Base-by-base conservation (phyloP, 2,329 filamentous ascomycete genomes). In the Calcarisporium arbuscula region DNA sequence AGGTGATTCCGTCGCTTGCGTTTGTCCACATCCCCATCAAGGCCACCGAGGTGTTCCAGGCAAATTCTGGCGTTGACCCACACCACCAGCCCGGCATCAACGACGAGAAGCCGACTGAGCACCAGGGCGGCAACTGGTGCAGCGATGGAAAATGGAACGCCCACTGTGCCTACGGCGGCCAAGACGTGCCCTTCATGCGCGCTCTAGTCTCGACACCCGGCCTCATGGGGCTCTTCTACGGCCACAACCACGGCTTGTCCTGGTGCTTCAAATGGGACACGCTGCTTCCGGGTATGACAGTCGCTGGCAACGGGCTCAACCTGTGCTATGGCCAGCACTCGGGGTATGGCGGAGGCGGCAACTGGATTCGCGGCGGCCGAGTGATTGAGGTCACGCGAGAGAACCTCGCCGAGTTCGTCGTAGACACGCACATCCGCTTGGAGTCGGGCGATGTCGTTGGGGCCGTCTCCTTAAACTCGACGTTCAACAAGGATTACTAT, bases 331-430 rank as follows among this genome's bases (percentile, higher is more conserved):
- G 77, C 5, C 74, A 82, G 43, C 80, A 81, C 44, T 71, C 76
- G 0, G 81, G 82, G 0, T 85, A 85, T 36, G 82, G 80, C 1
- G 81, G 82, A 0, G 85, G 85, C 45, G 77, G 79, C 0, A 63
- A 65, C 29, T 82, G 74, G 73, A 68, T 70, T 8, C 70, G 80
- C 0, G 81, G 80, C 2, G 67, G 68, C 5, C 62, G 77, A 2
- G 71, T 80, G 44, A 57, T 82, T 10, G 45, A 64, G 3, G 44
- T 81, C 2, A 57, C 64, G 3, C 59, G 71, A 26, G 50, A 58
- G 2, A 53, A 53, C 15, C 47, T 75, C 12, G 21, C 34, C 21
- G 10, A 20, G 2, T n/a, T n/a, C n/a, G n/a, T n/a, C n/a, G n/a
- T n/a, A n/a, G n/a, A n/a, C n/a, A n/a, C n/a, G n/a, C n/a, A n/a